A percentile compares a stretch with the other conserved stretches of the same genome.
Conservation (phyloP, 176 grass and related monocot species). For the Ampelocalamus luodianensis region DNA sequence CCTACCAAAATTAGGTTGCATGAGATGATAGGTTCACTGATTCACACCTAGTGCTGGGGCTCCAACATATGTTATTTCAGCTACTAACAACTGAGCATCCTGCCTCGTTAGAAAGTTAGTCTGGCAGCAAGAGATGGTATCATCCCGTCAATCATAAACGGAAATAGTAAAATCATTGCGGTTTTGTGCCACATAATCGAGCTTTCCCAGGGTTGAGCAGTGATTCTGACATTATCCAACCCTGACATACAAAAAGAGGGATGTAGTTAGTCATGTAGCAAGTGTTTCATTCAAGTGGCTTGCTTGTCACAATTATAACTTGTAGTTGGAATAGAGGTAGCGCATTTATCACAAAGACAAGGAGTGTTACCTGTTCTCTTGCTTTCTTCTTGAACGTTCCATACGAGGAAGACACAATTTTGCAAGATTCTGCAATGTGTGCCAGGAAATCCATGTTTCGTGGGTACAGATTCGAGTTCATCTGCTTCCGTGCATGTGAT, state of each 20-base stretch:
- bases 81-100: slow-evolving; percentile 41
- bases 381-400: slow-evolving; percentile 92
- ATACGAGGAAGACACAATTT: slow-evolving; percentile 87
- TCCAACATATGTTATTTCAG: slow-evolving; percentile 49
- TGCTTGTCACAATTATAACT: slow-evolving; percentile 29
- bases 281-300: not conserved
- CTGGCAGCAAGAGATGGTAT: slow-evolving; percentile 16
- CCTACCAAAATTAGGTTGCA: not conserved
- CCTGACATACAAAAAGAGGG: slow-evolving; percentile 53
- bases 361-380: slow-evolving; percentile 75
- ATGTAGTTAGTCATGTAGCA: slow-evolving; percentile 31
- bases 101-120: slow-evolving; percentile 28
- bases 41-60: slow-evolving; percentile 29
- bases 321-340: slow-evolving; percentile 25
- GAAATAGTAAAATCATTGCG: slow-evolving; percentile 48
- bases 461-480: slow-evolving; percentile 42
- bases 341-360: slow-evolving; percentile 34
- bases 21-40: slow-evolving; percentile 1
- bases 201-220: slow-evolving; percentile 82
- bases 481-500: slow-evolving; percentile 64
- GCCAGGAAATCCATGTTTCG: slow-evolving; percentile 72
- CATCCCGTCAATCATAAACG: not conserved
- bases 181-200: slow-evolving; percentile 56
- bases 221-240: slow-evolving; percentile 93
- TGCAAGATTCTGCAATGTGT: slow-evolving; percentile 89